Evolutionary conservation across 176 grass and related monocot species (phyloP), one percentile per base, ranked within the genome.

Genomic region (Pontederia paniculata): DNA sequence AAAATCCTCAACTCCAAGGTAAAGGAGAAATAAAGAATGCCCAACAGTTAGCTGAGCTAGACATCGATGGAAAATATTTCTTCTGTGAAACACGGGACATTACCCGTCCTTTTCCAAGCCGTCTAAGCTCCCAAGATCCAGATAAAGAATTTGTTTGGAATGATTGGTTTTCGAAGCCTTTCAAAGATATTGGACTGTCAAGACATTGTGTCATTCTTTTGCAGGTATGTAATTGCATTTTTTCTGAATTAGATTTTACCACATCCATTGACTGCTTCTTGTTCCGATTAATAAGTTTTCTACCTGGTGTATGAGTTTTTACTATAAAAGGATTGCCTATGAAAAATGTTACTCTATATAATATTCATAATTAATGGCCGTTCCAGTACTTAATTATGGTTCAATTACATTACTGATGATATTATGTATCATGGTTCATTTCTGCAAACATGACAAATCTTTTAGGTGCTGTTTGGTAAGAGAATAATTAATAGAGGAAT

Each of bases 31-130:
- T 71, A 10, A 91, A 88, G 72, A 98, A 98, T 65, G 55, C 82
- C 58, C 42, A 70, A 17, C 83, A 91, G 19, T 60, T 98, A 69
- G 77, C 83, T 48, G 86, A 98, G 50, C 83, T 98, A 52, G 86
- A 98, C 65, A 91, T 98, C 79, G 93, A 98, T 56, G 93, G 93
- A 9, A 98, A 98, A 66, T 68, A 91, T 67, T 98, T 84, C 62
- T 98, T 91, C 28, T 98, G 86, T 67, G 93, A 91, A 78, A 98
- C 93, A 45, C 88, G 87, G 69, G 93, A 98, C 73, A 69, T 98
- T 69, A 98, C 83, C 19, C 78, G 86, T 21, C 83, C 78, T 1
- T 98, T 98, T 69, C 93, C 93, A 17, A 91, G 93, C 65, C 54
- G 68, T 49, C 84, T 69, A 53, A 56, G 71, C 66, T 42, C 82